These are phyloP conservation scores for Zygoascus flipseniorum DNA, from an alignment of 805 yeast genomes.

Conservation along the genomic window DNA sequence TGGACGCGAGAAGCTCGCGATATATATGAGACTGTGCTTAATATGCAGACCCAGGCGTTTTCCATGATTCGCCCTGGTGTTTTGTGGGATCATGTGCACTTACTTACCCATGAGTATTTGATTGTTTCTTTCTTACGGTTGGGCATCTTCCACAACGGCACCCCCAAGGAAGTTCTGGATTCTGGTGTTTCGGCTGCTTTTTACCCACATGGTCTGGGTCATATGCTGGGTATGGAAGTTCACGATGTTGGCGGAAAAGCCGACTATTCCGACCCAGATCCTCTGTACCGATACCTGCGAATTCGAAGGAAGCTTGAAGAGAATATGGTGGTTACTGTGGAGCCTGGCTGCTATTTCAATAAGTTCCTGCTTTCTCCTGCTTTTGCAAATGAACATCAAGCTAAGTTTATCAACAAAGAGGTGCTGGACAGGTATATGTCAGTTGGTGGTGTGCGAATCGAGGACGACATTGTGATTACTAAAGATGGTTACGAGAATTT, in stretches of 20 bases:
- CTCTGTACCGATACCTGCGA: conserved; percentile 67
- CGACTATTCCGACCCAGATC: conserved; percentile 76
- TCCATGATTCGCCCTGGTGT: conserved; percentile 71
- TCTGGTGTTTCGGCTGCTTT: conserved; percentile 69
- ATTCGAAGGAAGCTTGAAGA: conserved; percentile 61
- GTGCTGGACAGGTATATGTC: conserved; percentile 71
- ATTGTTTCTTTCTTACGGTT: conserved; percentile 60
- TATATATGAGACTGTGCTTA: conserved; percentile 68
- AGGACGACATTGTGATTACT: conserved; percentile 83
- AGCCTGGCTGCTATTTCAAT: conserved; percentile 91
- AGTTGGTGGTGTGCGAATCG: conserved; percentile 96
- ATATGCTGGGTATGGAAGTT: conserved; percentile 86
- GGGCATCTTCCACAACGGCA: conserved; percentile 59
- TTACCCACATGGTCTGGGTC: conserved; percentile 96
- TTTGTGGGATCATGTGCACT: conserved; percentile 77
- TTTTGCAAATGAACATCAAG: conserved; percentile 35
- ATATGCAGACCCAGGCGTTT: conserved; percentile 76
- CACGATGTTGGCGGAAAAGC: conserved; percentile 93
- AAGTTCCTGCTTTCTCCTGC: conserved; percentile 67
- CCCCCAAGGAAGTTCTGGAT: conserved; percentile 58
- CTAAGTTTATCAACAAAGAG: conserved; percentile 52
- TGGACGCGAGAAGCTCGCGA: conserved; percentile 84
- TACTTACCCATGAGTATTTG: conserved; percentile 68
- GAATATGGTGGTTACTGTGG: conserved; percentile 88
- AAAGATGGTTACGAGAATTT: conserved; percentile 69